phyloP scores from a whole-genome alignment of 768 basidiomycete genomes.

The Pulveroboletus sp. region DNA sequence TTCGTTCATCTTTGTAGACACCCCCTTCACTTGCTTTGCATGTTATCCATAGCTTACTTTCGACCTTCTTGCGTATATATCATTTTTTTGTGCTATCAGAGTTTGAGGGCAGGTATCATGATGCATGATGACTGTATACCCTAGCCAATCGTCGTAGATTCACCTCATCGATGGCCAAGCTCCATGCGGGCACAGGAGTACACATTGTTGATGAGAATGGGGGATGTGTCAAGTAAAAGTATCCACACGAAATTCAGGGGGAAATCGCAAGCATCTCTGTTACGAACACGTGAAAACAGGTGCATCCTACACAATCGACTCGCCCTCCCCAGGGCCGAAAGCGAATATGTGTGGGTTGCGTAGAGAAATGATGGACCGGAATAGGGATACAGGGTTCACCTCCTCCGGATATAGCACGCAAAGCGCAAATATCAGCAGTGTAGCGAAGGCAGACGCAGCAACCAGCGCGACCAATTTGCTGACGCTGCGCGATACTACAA shows the following conservation, averaged over 20 bases:
- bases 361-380: constrained; percentile 5
- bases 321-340: background rate
- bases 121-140: no score
- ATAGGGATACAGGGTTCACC: background rate
- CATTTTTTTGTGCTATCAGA: background rate
- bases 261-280: constrained; percentile 15
- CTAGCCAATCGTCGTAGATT: background rate
- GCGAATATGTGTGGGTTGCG: constrained; percentile 6
- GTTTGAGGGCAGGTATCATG: no score
- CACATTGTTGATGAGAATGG: no score
- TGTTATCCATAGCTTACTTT: constrained; percentile 24
- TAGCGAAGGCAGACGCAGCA: constrained; percentile 5
- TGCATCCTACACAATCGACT: constrained; percentile 16
- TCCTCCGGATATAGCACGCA: constrained; percentile 16
- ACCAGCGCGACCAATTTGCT: constrained; percentile 11
- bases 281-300: constrained; percentile 3
- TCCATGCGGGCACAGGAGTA: no score
- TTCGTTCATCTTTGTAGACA: background rate
- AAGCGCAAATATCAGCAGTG: constrained; percentile 7
- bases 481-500: constrained; percentile 11
- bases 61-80: constrained; percentile 30
- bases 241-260: no score
- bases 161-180: no score
- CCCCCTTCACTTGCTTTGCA: background rate
- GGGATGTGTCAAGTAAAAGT: no score